A percentile compares a stretch with the other conserved stretches of the same genome.
phyloP scores from a whole-genome alignment of 2,329 filamentous ascomycete species.

The Pyrenophora seminiperda region DNA sequence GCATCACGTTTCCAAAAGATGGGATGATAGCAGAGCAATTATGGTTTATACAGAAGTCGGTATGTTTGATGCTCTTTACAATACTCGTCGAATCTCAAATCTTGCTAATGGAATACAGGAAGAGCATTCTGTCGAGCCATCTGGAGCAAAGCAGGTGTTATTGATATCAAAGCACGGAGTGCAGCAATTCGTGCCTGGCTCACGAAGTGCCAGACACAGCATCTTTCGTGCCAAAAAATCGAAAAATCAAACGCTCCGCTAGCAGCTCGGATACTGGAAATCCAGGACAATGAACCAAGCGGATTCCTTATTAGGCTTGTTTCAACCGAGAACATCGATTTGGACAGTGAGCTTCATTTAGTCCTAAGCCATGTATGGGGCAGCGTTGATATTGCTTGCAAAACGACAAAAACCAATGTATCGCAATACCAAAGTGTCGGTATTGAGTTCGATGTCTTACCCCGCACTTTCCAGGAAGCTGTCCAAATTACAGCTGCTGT shows the following conservation, averaged over 20 bases:
- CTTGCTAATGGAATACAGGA: neutral
- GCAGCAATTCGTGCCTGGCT: constrained; percentile 2
- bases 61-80: neutral
- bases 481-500: neutral
- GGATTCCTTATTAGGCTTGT: neutral
- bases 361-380: constrained; percentile 3
- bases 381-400: neutral
- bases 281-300: neutral
- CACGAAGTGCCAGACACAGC: neutral
- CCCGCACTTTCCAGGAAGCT: neutral
- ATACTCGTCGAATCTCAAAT: neutral
- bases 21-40: neutral
- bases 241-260: neutral
- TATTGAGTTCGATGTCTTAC: neutral
- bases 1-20: neutral
- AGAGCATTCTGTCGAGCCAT: constrained; percentile 1
- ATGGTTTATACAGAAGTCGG: neutral
- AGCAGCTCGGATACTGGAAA: neutral
- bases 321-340: neutral
- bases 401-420: neutral
- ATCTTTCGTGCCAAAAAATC: neutral
- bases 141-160: neutral
- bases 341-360: neutral
- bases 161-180: neutral
- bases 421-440: neutral